Evolutionary conservation across 352 stramenopile genomes (phyloP).

Genomic region (Paralagenidium karlingii): DNA sequence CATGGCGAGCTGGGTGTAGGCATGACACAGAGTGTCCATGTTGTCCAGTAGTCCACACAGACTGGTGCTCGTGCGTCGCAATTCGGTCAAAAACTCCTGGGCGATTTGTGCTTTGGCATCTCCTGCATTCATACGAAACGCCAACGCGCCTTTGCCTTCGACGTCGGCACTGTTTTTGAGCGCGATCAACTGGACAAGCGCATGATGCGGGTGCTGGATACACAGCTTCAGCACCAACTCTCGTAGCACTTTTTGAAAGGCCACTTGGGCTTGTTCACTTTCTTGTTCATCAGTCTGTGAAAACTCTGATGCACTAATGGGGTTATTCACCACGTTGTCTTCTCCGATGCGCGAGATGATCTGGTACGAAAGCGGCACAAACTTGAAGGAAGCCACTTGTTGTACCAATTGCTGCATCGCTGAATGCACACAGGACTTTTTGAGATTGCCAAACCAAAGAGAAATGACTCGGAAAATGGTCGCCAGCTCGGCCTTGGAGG

Average conservation of each 20-base stretch:
- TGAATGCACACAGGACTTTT: slow-evolving; percentile 54
- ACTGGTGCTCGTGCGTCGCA: slow-evolving; percentile 31
- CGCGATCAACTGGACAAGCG: slow-evolving; percentile 91
- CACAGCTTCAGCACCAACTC: slow-evolving; percentile 88
- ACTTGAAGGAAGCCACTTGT: slow-evolving; percentile 90
- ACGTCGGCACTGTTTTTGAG: slow-evolving; percentile 89
- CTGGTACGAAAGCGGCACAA: slow-evolving; percentile 96
- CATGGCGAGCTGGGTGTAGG: slow-evolving; percentile 71
- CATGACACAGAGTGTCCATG: slow-evolving; percentile 54
- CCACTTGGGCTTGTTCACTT: slow-evolving; percentile 3
- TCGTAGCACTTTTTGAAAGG: slow-evolving; percentile 82
- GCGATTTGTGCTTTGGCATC: slow-evolving; percentile 58
- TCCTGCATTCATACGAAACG: slow-evolving; percentile 76
- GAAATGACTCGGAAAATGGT: slow-evolving; percentile 89
- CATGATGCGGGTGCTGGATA: slow-evolving; percentile 93
- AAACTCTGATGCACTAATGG: not conserved
- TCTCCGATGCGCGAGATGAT: slow-evolving; percentile 92
- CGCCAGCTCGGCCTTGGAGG: slow-evolving; percentile 63
- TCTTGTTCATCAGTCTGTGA: slow-evolving; percentile 1
- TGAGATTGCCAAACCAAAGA: slow-evolving; percentile 91
- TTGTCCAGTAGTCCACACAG: slow-evolving; percentile 50
- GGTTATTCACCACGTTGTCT: not conserved
- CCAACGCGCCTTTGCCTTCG: slow-evolving; percentile 58
- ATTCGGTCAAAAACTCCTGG: slow-evolving; percentile 39
- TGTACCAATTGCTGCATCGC: slow-evolving; percentile 75